Evolutionary conservation across 805 yeast genomes (phyloP).

Genomic region (Naumovozyma castellii): DNA sequence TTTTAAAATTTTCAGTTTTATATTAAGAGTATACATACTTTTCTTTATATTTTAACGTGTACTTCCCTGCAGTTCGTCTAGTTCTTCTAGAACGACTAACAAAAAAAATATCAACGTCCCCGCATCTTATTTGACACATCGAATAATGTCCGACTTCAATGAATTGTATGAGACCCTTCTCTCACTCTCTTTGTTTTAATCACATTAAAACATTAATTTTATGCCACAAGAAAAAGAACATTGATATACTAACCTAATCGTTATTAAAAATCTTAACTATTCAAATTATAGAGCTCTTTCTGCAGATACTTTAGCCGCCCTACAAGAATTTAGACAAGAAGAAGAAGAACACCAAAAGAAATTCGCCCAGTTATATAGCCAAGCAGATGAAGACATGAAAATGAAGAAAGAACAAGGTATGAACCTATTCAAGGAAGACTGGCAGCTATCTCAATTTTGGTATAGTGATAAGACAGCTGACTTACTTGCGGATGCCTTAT

Average conservation of each 20-base stretch:
- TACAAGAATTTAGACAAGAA: slow-evolving; percentile 57
- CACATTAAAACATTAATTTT: too few relatives aligned
- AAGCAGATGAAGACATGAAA: slow-evolving; percentile 43
- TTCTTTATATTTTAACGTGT: too few relatives aligned
- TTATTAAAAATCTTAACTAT: too few relatives aligned
- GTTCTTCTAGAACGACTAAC: too few relatives aligned
- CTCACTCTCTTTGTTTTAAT: too few relatives aligned
- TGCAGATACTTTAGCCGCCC: slow-evolving; percentile 42
- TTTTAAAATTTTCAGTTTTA: too few relatives aligned
- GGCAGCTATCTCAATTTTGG: slow-evolving; percentile 95
- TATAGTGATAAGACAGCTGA: slow-evolving; percentile 68
- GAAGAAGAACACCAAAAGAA: slow-evolving; percentile 47
- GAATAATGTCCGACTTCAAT: neutral
- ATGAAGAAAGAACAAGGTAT: slow-evolving; percentile 41
- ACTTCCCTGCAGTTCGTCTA: too few relatives aligned
- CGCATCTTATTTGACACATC: too few relatives aligned
- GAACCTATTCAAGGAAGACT: slow-evolving; percentile 76
- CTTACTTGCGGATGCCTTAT: slow-evolving; percentile 54
- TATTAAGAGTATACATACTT: too few relatives aligned
- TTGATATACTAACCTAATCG: neutral
- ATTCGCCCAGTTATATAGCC: slow-evolving; percentile 43
- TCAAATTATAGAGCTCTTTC: slow-evolving; percentile 26
- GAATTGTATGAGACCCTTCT: neutral
- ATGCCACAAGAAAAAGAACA: too few relatives aligned
- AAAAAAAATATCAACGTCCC: too few relatives aligned